Base-by-base conservation (phyloP, 2,329 filamentous ascomycete species). In the Aschersonia sp. region DNA sequence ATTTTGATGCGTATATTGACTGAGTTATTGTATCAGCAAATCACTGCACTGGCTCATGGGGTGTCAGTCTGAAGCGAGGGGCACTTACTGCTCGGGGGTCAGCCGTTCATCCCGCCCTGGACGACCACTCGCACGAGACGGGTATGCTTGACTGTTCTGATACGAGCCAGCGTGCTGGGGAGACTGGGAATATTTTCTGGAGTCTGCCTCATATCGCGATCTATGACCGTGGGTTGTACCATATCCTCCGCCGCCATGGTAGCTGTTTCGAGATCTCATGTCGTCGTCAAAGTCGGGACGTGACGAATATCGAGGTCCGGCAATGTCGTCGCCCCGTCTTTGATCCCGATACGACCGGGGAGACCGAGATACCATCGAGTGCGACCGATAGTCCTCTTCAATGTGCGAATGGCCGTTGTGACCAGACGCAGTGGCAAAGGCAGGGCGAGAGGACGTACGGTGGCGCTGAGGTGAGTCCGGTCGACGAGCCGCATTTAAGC, bases 1-100 rank as follows among this genome's bases (percentile, higher is more conserved):
- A 57, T 83, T 82, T 30, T 75, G 73, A 31, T 80, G 72, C 28
- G 75, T 72, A 43, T 82, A 82, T 40, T 49, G 47, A 5, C 50
- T 20, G 20, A 20, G 20, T 20, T 20, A 20, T 20, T 20, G 20
- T 20, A 20, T 20, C 20, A 20, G 20, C 20, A 20, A 20, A 20
- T 20, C 20, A 20, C 20, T 20, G 20, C 20, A 20, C 20, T 20
- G 20, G 20, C 20, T 20, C 20, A 20, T 20, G 20, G 20, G 20
- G 20, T 20, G 20, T 51, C 7, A 31, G 12, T 10, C 29, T 7
- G 32, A n/a, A 9, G 30, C 10, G 5, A 42, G 7, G 9, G 30
- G 4, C 35, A 61, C 70, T 56, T 56, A 73, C 71, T 61, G 63
- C 51, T 66, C 65, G 9, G 68, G 64, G 4, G 64, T 66, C 47